Percentiles rank a stretch among this genome's conserved stretches.
Evolutionary conservation across 768 basidiomycete species (phyloP).

Genomic region (Tricholoma furcatifolium): DNA sequence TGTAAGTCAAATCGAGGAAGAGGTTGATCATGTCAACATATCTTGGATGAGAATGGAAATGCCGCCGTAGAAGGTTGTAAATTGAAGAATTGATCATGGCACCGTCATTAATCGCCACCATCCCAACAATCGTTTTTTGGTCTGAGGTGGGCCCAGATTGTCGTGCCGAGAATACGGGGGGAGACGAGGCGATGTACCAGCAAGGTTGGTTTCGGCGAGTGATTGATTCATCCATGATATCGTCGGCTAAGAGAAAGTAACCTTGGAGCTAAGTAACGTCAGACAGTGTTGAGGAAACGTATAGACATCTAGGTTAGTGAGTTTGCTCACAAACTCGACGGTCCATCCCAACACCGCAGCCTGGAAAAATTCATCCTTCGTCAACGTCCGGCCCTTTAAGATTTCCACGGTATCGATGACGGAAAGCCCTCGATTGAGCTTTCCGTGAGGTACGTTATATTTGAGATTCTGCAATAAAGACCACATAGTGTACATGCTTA

Average conservation of each 20-base stretch:
- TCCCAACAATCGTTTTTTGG: no score
- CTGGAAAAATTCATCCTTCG: constrained; percentile 85
- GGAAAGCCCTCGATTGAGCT: constrained; percentile 95
- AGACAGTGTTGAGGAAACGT: no score
- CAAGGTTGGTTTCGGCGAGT: constrained; percentile 94
- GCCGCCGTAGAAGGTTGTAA: constrained; percentile 83
- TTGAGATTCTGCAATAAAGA: constrained; percentile 74
- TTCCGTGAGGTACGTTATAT: constrained; percentile 95
- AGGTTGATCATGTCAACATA: constrained; percentile 90
- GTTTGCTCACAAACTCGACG: constrained; percentile 79
- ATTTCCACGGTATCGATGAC: constrained; percentile 93
- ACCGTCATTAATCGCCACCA: constrained; percentile 92
- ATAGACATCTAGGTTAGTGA: not conserved
- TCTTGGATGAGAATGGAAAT: constrained; percentile 78
- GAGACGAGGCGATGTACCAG: constrained; percentile 76
- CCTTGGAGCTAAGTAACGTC: constrained; percentile 99
- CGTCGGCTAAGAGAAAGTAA: constrained; percentile 94
- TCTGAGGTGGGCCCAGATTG: no score
- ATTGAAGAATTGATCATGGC: constrained; percentile 97
- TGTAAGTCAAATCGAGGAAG: constrained; percentile 87
- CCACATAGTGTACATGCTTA: no score
- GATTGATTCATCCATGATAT: constrained; percentile 95
- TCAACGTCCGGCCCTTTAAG: constrained; percentile 65
- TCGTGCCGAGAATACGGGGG: no score
- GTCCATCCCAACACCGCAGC: constrained; percentile 93